Conservation (phyloP, 2,329 filamentous ascomycete genomes). For the Sclerotinia glacialis region DNA sequence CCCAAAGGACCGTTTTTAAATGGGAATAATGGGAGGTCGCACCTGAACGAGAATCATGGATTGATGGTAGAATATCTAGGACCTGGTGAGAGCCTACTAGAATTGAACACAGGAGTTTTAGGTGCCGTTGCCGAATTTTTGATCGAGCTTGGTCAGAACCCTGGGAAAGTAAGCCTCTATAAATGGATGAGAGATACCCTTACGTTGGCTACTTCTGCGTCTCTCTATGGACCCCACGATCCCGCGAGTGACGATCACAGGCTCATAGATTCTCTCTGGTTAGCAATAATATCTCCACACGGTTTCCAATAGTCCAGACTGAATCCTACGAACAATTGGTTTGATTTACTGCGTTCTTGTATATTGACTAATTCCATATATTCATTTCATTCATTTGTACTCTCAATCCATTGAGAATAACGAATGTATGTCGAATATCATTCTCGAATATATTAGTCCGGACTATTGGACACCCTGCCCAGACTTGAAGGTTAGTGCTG, state of each 20-base stretch:
- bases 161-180: conserved; percentile 41
- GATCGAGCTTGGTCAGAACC: conserved; percentile 35
- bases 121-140: conserved; percentile 40
- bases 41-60: conserved; percentile 40
- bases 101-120: conserved; percentile 43
- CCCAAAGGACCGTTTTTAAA: conserved; percentile 32
- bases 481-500: conserved; percentile 14
- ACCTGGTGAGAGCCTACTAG: conserved; percentile 41
- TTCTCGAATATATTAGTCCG: not conserved
- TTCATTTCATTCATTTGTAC: not conserved
- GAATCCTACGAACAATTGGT: not conserved
- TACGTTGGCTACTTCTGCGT: conserved; percentile 42
- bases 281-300: conserved; percentile 1
- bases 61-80: conserved; percentile 41
- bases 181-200: conserved; percentile 44
- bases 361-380: not conserved
- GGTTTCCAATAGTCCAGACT: not conserved
- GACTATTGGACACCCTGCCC: not conserved
- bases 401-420: not conserved
- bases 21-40: conserved; percentile 38
- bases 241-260: conserved; percentile 42
- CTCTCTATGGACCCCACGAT: conserved; percentile 48
- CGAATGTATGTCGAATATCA: not conserved
- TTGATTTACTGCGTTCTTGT: not conserved
- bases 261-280: conserved; percentile 44